Evolutionary conservation across 2,329 filamentous ascomycete genomes (phyloP), one percentile per base, ranked within the genome.

Genomic region (Neodidymelliopsis sp.): DNA sequence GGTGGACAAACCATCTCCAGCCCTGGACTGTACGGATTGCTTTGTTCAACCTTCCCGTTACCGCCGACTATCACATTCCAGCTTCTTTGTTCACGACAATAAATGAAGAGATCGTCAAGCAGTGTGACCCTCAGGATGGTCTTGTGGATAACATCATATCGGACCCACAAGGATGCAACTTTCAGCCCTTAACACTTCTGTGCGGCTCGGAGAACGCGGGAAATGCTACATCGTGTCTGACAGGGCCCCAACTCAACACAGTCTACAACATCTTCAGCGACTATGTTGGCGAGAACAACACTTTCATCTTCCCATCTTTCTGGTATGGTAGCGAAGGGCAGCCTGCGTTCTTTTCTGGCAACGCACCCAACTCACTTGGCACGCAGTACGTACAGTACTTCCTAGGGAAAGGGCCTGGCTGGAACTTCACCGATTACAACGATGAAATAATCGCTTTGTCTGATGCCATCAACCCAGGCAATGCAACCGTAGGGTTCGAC

Each of bases 101-200:
- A 7, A 73, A 66, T 39, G 55, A 65, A 13, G 74, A 75, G 50
- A 69, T 79, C 23, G 57, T 81, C 23, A 69, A 69, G n/a, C 79
- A 81, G 59, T 83, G 80, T 57, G 80, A 82, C 59, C 62, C 66
- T 1, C 69, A 79, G 35, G 80, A 82, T 57, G 78, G 78, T 10
- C 71, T 78, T 2, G 56, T 64, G 6, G 80, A 82, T 59, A 76
- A 72, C 28, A 75, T 80, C 50, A 71, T 80, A 34, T 77, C 77
- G 40, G 73, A 77, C 52, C 74, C 77, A 2, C 60, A 65, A 5
- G 66, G 73, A 22, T 80, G 78, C 64, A 59, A 69, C 20, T 78
- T 77, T 60, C 59, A 70, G 23, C 73, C 76, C 22, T 67, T 74
- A 48, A 61, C 67, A 6, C 63, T 77, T 7, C 58, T 74, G 18